Base-by-base conservation (phyloP, 2,329 filamentous ascomycete species). In the Cladosporium sp. region DNA sequence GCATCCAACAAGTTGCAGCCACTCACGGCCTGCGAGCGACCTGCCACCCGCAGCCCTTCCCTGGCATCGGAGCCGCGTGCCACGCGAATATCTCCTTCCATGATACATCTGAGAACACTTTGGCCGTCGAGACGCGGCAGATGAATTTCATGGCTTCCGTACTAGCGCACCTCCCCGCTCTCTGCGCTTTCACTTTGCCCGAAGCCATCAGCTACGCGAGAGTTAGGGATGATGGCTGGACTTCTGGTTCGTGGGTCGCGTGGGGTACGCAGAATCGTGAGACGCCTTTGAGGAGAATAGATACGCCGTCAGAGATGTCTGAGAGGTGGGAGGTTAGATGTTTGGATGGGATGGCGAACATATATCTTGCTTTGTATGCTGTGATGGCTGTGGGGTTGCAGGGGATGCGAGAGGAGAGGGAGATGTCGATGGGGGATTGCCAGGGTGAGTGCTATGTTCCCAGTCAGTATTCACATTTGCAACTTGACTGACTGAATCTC, bases 201-300 rank as follows among this genome's bases (percentile, higher is more conserved):
- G 80, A 82, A 56, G 74, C 79, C 1, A 74, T 75, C 0, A 88
- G 84, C 65, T 93, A 93, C 66, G 79, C 80, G 30, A 79, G 88
- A 4, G 75, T 88, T 9, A 68, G 71, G 1, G 83, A 89, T 47
- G 79, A 87, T n/a, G 73, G 73, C 52, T 93, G 88, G 88, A 80
- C 86, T 0, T 87, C 87, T n/a, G 87, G 87, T 0, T 80, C 83
- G 7, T 91, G 85, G 83, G 79, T 91, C 0, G 73, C 84, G 0
- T 95, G 88, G 88, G 89, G 89, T 11, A 86, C 82, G 4, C 84
- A 93, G 68, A 93, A 93, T 66, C 82, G 86, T 15, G 87, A 92
- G 70, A 76, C 82, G 4, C 85, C 88, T 0, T 72, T 95, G 8
- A 79, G 88, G 11, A 84, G 85, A 64, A 78, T 89, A 4, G 41